Evolutionary conservation across 768 basidiomycete species (phyloP).

Genomic region (Boletus tylopilopsis): DNA sequence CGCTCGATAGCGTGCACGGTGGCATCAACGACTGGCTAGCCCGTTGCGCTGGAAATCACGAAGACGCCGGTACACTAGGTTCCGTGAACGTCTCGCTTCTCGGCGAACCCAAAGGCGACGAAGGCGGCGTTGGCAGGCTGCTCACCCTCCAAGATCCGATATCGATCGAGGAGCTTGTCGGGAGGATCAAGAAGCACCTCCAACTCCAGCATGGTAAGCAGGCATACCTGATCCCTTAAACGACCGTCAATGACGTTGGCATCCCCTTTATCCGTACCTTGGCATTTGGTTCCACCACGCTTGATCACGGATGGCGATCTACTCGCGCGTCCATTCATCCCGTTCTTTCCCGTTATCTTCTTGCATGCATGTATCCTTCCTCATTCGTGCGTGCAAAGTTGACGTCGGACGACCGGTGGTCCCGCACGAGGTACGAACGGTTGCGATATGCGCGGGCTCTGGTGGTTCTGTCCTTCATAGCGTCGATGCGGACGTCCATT

Average conservation of each 20-base stretch:
- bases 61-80: constrained; percentile 27
- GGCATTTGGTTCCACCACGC: background rate
- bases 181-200: constrained; percentile 68
- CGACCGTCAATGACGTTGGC: constrained; percentile 11
- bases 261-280: background rate
- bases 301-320: constrained; percentile 19
- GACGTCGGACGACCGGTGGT: constrained; percentile 58
- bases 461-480: constrained; percentile 75
- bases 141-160: constrained; percentile 59
- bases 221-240: constrained; percentile 11
- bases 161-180: constrained; percentile 55
- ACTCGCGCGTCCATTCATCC: constrained; percentile 10
- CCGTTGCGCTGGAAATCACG: constrained; percentile 41
- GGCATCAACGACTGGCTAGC: constrained; percentile 94
- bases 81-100: constrained; percentile 31
- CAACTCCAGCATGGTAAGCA: constrained; percentile 52
- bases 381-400: constrained; percentile 37
- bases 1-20: constrained; percentile 77
- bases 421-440: constrained; percentile 42
- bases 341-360: constrained; percentile 13
- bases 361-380: constrained; percentile 7
- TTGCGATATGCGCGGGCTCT: constrained; percentile 91
- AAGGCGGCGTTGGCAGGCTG: constrained; percentile 66
- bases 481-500: constrained; percentile 76
- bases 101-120: constrained; percentile 39